Conservation (phyloP, 192 early-diverging fungal genomes). For the Physocladia obscura region DNA sequence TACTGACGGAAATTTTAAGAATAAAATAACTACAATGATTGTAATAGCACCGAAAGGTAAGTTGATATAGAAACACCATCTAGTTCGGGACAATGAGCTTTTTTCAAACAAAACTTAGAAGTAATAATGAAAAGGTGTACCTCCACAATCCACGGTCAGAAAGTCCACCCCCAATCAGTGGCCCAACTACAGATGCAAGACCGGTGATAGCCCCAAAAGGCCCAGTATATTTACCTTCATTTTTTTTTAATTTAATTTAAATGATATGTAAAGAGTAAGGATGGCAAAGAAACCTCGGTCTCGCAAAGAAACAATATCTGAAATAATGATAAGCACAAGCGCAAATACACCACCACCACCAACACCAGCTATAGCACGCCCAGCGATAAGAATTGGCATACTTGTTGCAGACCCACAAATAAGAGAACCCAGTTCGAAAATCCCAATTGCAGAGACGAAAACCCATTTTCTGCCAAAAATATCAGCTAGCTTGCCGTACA, state of each 20-base stretch:
- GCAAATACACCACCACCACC: constrained; percentile 65
- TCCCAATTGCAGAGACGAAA: constrained; percentile 10
- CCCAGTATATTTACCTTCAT: constrained; percentile 62
- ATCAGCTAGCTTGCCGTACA: constrained; percentile 80
- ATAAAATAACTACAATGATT: constrained; percentile 47
- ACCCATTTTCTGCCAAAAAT: constrained; percentile 82
- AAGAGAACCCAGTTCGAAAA: constrained; percentile 28
- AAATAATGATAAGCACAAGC: constrained; percentile 76
- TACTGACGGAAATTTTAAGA: constrained; percentile 54
- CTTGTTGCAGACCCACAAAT: constrained; percentile 18
- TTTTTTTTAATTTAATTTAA: not conserved
- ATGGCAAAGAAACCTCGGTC: constrained; percentile 55
- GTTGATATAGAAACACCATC: constrained; percentile 71
- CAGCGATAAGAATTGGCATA: constrained; percentile 58
- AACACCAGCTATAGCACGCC: too few species aligned
- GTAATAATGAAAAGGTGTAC: too few species aligned
- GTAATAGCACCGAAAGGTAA: constrained; percentile 70
- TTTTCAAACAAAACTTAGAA: too few species aligned
- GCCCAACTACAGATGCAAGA: constrained; percentile 70
- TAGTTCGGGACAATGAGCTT: too few species aligned
- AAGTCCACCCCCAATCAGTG: constrained; percentile 76
- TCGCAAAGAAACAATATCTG: constrained; percentile 33
- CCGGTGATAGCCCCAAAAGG: constrained; percentile 72
- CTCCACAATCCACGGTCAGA: constrained; percentile 51
- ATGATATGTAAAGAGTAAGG: constrained; percentile 37